Conservation (phyloP, 495 filamentous ascomycete species). For the Oleoguttula mirabilis region DNA sequence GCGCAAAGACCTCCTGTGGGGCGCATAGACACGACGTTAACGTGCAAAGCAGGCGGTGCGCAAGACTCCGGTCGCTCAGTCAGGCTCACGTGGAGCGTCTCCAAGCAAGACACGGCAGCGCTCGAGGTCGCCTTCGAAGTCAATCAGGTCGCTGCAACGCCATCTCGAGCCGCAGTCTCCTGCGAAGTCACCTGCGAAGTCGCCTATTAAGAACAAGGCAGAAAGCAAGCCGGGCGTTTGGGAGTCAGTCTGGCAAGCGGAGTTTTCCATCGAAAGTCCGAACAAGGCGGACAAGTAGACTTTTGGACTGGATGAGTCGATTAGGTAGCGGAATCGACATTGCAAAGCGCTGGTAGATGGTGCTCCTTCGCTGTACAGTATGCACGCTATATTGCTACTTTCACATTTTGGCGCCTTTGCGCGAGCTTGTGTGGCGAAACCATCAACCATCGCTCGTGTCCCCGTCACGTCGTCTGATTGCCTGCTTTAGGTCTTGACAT, state of each 20-base stretch:
- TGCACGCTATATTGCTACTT: neutral
- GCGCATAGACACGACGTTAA: conserved; percentile 28
- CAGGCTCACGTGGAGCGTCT: conserved; percentile 1
- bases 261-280: conserved; percentile 16
- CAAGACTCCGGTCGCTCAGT: neutral
- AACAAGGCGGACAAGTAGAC: conserved; percentile 1
- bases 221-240: conserved; percentile 4
- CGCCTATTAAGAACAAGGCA: conserved; percentile 4
- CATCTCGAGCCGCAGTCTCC: conserved; percentile 11
- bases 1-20: conserved; percentile 31
- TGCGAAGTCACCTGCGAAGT: conserved; percentile 8
- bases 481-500: conserved; percentile 71
- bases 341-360: too few species aligned
- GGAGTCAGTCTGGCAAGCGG: conserved; percentile 17
- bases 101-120: conserved; percentile 6
- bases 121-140: conserved; percentile 17
- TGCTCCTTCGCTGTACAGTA: too few species aligned
- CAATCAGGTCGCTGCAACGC: conserved; percentile 15
- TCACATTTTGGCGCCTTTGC: too few species aligned
- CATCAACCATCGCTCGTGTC: too few species aligned
- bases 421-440: too few species aligned
- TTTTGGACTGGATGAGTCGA: too few species aligned
- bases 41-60: too few species aligned
- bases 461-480: too few species aligned
- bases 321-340: too few species aligned